Base-by-base conservation (phyloP, 805 yeast species). In the Cyberlindnera mycetangii region DNA sequence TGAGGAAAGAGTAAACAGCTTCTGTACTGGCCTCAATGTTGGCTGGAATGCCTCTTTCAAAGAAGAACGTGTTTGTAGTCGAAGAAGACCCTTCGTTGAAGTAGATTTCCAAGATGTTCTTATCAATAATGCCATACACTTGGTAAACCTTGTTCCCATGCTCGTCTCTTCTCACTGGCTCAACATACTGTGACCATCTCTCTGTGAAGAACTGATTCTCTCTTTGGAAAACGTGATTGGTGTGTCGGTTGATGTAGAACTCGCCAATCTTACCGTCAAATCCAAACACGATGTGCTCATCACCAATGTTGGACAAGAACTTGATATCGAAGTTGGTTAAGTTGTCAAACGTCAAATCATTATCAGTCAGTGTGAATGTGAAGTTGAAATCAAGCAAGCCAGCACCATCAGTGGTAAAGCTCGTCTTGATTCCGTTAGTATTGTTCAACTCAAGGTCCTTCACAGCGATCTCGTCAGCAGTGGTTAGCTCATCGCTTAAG, bases 21-120 rank as follows among this genome's bases (percentile, higher is more conserved):
- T 52, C 46, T 4, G 54, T 33, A 14, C 30, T 21, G 16, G 53
- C 16, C 11, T 48, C 49, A n/a, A 53, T 37, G 25, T 44, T 34
- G 16, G 57, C 42, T 11, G 56, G 47, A 33, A 43, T 35, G 12
- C 53, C 54, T 14, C 54, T 51, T 15, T 50, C 45, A 41, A 60
- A 49, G 54, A 63, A 65, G 53, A 63, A 65, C 4, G 58, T 50
- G 49, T 62, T 57, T 9, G 69, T 65, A 16, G 57, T 49, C 7
- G 58, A 50, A 16, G 45, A 38, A 7, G 58, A 50, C 19, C 67
- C 67, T 38, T 64, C 54, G 44, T 62, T 62, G 52, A 62, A 59
- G 50, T 50, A 64, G 17, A 64, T 32, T 45, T 64, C 69, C n/a
- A 61, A 20, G 37, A 63, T 52, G 41, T 61, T 61, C 39, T 54